Base-by-base conservation (phyloP, 495 filamentous ascomycete species). In the Trichoderma gamsii region DNA sequence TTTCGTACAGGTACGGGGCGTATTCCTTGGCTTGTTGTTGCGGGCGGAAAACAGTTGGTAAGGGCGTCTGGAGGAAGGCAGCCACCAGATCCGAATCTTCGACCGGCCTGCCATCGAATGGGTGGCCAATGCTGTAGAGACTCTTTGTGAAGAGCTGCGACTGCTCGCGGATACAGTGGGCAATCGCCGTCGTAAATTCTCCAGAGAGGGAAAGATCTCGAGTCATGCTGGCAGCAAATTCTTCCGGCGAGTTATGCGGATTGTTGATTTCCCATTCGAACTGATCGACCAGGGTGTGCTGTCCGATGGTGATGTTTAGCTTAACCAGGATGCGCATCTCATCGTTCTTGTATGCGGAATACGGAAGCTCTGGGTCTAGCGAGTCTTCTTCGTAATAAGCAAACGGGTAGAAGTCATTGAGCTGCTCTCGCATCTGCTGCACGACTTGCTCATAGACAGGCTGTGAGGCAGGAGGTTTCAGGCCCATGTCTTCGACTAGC, bases 221-320 rank as follows among this genome's bases (percentile, higher is more conserved):
- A 1, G 93, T 88, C 90, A 98, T 94, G 70, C 88, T 87, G 61
- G 86, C 80, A 16, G 95, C 96, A 76, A 99, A 99, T 67, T 96
- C 90, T 76, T 99, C 95, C 0, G 95, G 93, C 0, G 88, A 94
- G 77, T 99, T 98, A 69, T 87, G 81, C 0, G 92, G 88, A 72
- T 97, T 94, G 76, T 98, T 98, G 73, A 98, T 92, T 73, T 98
- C 95, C 95, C 95, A 99, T 78, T 99, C 95, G 66, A 99, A 98
- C 75, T 99, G 96, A 72, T 99, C 95, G 27, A 97, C 88, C 32
- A 99, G 82, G 0, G 93, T 97, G 75, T 96, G 91, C 69, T 91
- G 89, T 2, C 95, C 96, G 76, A 99, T 97, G 29, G 95, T 98
- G 73, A 99, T 97, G 75, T 99, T 97, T 51, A 99, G 82, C 77